These are phyloP conservation scores for Termitomyces sp. DNA, from an alignment of 1,284 basidiomycete genomes.

Conservation along the genomic window DNA sequence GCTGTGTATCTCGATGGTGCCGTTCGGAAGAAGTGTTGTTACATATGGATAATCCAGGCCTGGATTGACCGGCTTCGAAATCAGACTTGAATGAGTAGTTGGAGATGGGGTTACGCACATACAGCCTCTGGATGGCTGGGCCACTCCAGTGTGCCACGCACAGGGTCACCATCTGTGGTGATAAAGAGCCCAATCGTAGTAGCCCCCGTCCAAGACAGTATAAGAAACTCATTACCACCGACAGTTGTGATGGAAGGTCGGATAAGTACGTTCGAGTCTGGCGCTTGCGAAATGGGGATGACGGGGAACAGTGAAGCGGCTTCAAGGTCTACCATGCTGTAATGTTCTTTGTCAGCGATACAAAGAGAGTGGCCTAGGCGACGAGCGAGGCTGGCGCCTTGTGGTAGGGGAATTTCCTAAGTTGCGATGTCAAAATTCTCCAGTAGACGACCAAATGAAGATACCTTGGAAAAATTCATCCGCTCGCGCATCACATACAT, in stretches of 20 bases:
- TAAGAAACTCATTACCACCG: slow-evolving; percentile 72
- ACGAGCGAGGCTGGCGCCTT: slow-evolving; percentile 56
- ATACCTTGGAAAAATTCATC: slow-evolving; percentile 58
- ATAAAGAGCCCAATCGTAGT: slow-evolving; percentile 83
- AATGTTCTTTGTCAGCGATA: slow-evolving; percentile 66
- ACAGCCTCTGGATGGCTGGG: slow-evolving; percentile 70
- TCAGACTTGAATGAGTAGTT: not conserved
- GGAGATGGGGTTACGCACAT: slow-evolving; percentile 45
- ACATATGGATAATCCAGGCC: slow-evolving; percentile 81
- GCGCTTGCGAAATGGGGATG: slow-evolving; percentile 71
- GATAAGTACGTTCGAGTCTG: slow-evolving; percentile 35
- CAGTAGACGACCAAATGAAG: not conserved
- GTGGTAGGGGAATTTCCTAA: slow-evolving; percentile 78
- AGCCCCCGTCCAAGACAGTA: slow-evolving; percentile 72
- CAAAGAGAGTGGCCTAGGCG: slow-evolving; percentile 67
- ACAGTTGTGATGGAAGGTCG: slow-evolving; percentile 76
- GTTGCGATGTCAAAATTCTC: not conserved
- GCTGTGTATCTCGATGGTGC: slow-evolving; percentile 77
- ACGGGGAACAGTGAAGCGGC: slow-evolving; percentile 63
- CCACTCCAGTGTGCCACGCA: slow-evolving; percentile 86
- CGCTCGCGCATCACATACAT: slow-evolving; percentile 64
- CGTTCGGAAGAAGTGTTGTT: slow-evolving; percentile 72
- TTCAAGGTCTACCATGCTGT: slow-evolving; percentile 76
- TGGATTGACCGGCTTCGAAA: slow-evolving; percentile 24
- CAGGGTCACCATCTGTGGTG: slow-evolving; percentile 79